phyloP scores from a whole-genome alignment of 345 rosid species.

The Eutrema heterophyllum region DNA sequence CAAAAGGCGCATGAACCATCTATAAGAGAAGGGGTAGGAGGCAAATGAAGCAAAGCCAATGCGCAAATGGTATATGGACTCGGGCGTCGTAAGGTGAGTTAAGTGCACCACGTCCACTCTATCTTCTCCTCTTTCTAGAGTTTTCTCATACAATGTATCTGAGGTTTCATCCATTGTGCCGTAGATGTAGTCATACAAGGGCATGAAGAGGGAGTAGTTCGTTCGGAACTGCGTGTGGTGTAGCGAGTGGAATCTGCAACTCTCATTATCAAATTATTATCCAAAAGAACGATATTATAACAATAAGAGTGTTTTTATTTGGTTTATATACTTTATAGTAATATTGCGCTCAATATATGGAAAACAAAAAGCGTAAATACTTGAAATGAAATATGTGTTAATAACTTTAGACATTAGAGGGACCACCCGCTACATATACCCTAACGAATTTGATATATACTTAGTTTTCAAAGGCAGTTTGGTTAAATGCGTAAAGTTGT shows the following conservation, averaged over 20 bases:
- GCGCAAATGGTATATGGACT: conserved; percentile 59
- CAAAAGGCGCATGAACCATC: conserved; percentile 45
- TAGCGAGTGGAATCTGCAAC: conserved; percentile 49
- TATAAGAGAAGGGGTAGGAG: conserved; percentile 41
- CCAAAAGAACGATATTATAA: neutral
- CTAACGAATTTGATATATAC: neutral
- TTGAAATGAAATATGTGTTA: neutral
- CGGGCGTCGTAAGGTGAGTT: conserved; percentile 54
- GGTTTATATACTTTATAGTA: neutral
- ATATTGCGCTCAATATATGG: neutral
- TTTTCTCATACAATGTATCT: conserved; percentile 34
- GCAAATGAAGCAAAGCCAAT: conserved; percentile 59
- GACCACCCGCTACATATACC: neutral
- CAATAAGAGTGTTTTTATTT: neutral
- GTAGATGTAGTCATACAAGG: conserved; percentile 52
- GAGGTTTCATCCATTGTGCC: conserved; percentile 41
- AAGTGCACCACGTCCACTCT: conserved; percentile 56
- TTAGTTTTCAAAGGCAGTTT: neutral
- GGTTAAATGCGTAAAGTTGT: neutral
- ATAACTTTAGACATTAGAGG: neutral
- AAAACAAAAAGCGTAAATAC: neutral
- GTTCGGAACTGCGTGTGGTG: conserved; percentile 68
- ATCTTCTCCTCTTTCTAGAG: conserved; percentile 45
- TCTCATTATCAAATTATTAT: neutral
- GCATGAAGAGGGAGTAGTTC: conserved; percentile 65